Base-by-base conservation (phyloP, 805 yeast genomes). In the Saccharomycopsis sp. region DNA sequence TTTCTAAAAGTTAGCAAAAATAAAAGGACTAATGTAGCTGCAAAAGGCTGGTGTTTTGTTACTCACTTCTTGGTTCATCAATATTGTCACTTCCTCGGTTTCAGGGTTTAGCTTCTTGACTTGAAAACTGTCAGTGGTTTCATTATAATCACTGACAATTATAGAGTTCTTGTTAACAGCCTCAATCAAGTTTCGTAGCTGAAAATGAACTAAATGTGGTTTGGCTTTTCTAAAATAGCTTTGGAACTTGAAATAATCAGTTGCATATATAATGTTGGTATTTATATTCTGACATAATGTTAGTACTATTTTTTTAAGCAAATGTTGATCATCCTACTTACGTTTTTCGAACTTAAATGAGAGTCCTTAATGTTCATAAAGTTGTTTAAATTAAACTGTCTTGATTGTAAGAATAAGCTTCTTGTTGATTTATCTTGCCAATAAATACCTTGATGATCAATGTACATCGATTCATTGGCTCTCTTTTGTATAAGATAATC, bases 181-280 rank as follows among this genome's bases (percentile, higher is more conserved):
- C n/a, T 31, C 40, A 6, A 78, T 68, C 40, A 76, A 59, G 45
- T 74, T 70, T 13, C 83, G 59, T 27, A 78, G 61, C 59, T 77
- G 83, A 56, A 77, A 76, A 61, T 79, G 83, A 16, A 71, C 68
- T 9, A 75, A 61, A 50, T 66, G 69, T 4, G 79, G 74, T 41
- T 67, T 68, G 6, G 78, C 65, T 57, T 21, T 64, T 47, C 52
- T 62, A 60, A 53, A 59, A 62, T 26, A 70, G 66, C 16, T 68
- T 56, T 43, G 64, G 62, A 44, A 71, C 2, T 38, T 14, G 26
- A 26, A 43, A 29, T 16, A 35, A 17, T 36, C 43, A 13, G 26
- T n/a, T 9, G 20, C 20, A 29, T 43, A 36, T n/a, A 37, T 8
- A 6, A 22, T 17, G 11, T 20, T 11, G 37, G 42, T 43, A 28